phyloP scores from a whole-genome alignment of 148 eudicot species.

The Vaccinium darrowii region DNA sequence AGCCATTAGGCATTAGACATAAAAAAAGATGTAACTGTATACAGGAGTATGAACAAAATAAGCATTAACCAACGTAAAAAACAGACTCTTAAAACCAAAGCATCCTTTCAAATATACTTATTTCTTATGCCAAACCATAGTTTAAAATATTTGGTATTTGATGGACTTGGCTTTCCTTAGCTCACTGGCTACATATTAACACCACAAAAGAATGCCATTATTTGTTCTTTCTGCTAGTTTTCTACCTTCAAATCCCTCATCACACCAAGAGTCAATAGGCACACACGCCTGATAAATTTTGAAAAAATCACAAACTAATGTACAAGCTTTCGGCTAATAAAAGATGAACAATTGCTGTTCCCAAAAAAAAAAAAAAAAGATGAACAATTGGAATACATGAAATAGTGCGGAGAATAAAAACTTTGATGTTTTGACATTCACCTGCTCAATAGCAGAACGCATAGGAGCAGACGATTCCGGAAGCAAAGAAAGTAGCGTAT shows the following conservation, averaged over 20 bases:
- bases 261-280: neutral
- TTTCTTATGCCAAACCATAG: neutral
- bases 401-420: neutral
- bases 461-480: slow-evolving; percentile 90
- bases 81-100: neutral
- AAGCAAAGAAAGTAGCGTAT: slow-evolving; percentile 86
- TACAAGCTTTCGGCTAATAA: neutral
- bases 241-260: neutral
- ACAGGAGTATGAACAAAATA: neutral
- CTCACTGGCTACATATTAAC: neutral
- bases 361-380: neutral
- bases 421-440: slow-evolving; percentile 19
- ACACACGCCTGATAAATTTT: neutral
- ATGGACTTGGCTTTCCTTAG: neutral
- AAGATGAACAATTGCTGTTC: neutral
- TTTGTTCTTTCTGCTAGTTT: neutral
- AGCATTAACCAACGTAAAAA: neutral
- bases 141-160: neutral
- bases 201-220: neutral
- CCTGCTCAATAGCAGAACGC: slow-evolving; percentile 93
- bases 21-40: neutral
- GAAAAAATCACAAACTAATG: neutral
- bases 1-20: neutral
- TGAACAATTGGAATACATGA: neutral
- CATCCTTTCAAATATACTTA: neutral